A percentile compares a stretch with the other conserved stretches of the same genome.
These are phyloP conservation scores for Gossypium trilobum DNA, from an alignment of 441 rosid species.

Conservation along the genomic window DNA sequence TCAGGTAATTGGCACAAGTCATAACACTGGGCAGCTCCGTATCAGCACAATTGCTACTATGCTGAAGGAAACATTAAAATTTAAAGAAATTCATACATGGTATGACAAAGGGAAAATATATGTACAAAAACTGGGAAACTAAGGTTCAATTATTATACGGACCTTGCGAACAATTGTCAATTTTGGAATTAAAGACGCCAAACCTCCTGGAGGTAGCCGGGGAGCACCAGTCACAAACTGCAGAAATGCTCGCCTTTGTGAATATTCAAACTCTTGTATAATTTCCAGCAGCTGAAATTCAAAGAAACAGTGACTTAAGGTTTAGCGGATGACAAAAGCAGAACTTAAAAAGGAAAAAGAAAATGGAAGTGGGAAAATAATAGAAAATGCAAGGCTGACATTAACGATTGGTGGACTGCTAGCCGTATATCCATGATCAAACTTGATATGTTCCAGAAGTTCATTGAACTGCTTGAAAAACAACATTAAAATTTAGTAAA, in stretches of 20 bases:
- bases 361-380: not conserved
- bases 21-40: constrained; percentile 88
- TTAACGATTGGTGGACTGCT: constrained; percentile 77
- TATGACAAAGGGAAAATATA: not conserved
- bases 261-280: constrained; percentile 53
- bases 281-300: constrained; percentile 66
- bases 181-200: constrained; percentile 83
- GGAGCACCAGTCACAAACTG: constrained; percentile 97
- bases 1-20: constrained; percentile 97
- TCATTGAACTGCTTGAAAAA: constrained; percentile 51
- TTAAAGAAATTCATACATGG: not conserved
- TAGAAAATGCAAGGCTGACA: constrained; percentile 30
- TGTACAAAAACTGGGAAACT: not conserved
- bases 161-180: constrained; percentile 95
- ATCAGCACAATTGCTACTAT: constrained; percentile 56
- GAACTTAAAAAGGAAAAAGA: not conserved
- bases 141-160: not conserved
- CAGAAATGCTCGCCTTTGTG: constrained; percentile 67
- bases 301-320: constrained; percentile 1
- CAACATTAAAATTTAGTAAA: constrained; percentile 13
- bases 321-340: not conserved
- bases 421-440: constrained; percentile 95
- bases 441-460: constrained; percentile 85
- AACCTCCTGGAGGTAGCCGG: constrained; percentile 89
- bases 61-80: constrained; percentile 38